These are phyloP conservation scores for Pseudogymnoascus sp. DNA, from an alignment of 2,329 filamentous ascomycete genomes.

Conservation along the genomic window DNA sequence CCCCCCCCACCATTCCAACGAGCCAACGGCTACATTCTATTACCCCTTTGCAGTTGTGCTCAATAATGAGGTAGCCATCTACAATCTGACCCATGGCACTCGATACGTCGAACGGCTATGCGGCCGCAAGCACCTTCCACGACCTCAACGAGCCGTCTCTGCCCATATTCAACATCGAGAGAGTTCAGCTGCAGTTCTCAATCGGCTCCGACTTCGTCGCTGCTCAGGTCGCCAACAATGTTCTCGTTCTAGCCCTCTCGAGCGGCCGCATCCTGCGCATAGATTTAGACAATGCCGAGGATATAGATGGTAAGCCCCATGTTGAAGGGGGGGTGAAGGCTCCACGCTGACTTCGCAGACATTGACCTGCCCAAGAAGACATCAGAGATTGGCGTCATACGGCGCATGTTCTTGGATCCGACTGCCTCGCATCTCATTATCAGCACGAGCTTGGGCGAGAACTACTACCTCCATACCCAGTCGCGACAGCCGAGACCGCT, in stretches of 20 bases:
- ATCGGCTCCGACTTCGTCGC: constrained; percentile 94
- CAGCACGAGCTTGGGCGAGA: constrained; percentile 85
- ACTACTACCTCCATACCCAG: constrained; percentile 96
- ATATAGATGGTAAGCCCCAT: constrained; percentile 70
- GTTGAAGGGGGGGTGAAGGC: not conserved
- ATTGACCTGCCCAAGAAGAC: constrained; percentile 94
- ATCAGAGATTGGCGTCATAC: constrained; percentile 84
- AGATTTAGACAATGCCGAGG: constrained; percentile 84
- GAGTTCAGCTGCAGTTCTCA: constrained; percentile 87
- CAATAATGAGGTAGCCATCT: constrained; percentile 7
- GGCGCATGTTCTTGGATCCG: constrained; percentile 93
- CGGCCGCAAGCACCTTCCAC: constrained; percentile 53
- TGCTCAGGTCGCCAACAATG: constrained; percentile 94
- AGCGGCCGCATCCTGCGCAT: constrained; percentile 91
- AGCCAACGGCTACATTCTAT: not conserved
- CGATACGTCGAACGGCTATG: constrained; percentile 65
- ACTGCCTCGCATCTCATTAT: constrained; percentile 92
- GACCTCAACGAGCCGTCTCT: constrained; percentile 55
- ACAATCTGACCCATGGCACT: constrained; percentile 52
- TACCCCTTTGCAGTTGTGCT: not conserved
- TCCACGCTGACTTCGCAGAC: constrained; percentile 45
- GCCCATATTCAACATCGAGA: constrained; percentile 92
- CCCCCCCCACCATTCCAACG: not conserved
- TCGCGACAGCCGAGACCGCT: constrained; percentile 80
- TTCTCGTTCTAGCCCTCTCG: constrained; percentile 83